Conservation (phyloP, 2,329 filamentous ascomycete species). For the Gaeumannomyces tritici region DNA sequence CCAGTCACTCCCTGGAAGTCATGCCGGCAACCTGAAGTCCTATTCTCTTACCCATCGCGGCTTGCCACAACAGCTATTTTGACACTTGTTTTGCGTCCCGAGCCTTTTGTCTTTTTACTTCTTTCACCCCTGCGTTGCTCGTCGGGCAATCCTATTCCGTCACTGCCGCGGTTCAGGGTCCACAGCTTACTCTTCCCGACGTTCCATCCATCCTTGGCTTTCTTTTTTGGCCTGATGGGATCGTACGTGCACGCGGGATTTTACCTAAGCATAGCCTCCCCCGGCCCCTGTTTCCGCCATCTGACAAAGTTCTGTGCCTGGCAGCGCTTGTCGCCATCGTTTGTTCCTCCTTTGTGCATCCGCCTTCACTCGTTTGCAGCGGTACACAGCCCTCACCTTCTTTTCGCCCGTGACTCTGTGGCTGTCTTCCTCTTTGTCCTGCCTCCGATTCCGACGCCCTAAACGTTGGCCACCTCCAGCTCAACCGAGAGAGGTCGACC, state of each 20-base stretch:
- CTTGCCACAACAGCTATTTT: neutral
- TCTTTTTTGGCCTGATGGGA: neutral
- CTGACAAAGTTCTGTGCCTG: neutral
- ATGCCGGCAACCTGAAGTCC: neutral
- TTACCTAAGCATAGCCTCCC: neutral
- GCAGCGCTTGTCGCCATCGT: neutral
- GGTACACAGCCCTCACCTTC: neutral
- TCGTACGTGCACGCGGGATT: neutral
- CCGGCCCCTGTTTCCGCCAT: neutral
- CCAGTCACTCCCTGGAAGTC: neutral
- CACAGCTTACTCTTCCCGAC: neutral
- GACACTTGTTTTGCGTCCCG: neutral
- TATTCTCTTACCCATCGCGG: neutral
- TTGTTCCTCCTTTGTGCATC: neutral
- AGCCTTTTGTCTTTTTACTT: neutral
- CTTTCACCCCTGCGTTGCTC: neutral
- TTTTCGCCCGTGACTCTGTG: neutral
- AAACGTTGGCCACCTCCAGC: neutral
- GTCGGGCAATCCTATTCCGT: neutral
- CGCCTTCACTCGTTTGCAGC: neutral
- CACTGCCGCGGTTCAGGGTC: neutral
- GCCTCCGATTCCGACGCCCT: neutral
- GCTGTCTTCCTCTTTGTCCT: neutral
- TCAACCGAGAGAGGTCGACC: neutral
- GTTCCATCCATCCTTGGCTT: neutral